A percentile compares a stretch with the other conserved stretches of the same genome.
phyloP scores from a whole-genome alignment of 2,329 filamentous ascomycete species.

The Pseudopyrenochaeta lycopersici region DNA sequence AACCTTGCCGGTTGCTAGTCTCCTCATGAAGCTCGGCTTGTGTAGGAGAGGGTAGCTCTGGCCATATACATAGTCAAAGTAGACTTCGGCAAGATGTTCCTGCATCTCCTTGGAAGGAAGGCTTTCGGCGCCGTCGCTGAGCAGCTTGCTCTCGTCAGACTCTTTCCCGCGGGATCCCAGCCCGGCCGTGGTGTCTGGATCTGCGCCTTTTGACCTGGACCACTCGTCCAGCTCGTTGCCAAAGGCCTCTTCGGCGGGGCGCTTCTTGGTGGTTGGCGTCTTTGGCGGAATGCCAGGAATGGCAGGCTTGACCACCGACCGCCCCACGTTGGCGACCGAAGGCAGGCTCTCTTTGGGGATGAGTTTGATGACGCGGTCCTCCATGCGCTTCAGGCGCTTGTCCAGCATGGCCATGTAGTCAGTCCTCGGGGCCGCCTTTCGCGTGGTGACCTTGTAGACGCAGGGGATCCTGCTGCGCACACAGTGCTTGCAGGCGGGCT shows the following conservation, averaged over 20 bases:
- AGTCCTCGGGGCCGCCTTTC: slow-evolving; percentile 91
- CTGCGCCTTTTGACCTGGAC: slow-evolving; percentile 68
- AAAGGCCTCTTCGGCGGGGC: slow-evolving; percentile 87
- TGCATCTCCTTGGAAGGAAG: slow-evolving; percentile 88
- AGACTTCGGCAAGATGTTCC: slow-evolving; percentile 91
- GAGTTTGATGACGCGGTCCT: slow-evolving; percentile 95
- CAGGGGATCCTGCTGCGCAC: slow-evolving; percentile 91
- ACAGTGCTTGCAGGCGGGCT: slow-evolving; percentile 97
- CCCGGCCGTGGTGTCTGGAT: slow-evolving; percentile 62
- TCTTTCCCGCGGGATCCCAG: slow-evolving; percentile 58
- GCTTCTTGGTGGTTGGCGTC: slow-evolving; percentile 73
- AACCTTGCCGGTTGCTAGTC: slow-evolving; percentile 78
- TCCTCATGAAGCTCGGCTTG: slow-evolving; percentile 96
- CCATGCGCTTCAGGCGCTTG: slow-evolving; percentile 94
- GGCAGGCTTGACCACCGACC: slow-evolving; percentile 85
- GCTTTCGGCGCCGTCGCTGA: slow-evolving; percentile 83
- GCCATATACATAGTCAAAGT: slow-evolving; percentile 95
- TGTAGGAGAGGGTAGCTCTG: slow-evolving; percentile 94
- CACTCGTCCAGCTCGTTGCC: slow-evolving; percentile 81
- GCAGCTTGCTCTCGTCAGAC: slow-evolving; percentile 76
- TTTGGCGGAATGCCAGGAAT: slow-evolving; percentile 67
- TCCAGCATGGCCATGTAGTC: slow-evolving; percentile 99
- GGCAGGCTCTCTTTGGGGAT: slow-evolving; percentile 87
- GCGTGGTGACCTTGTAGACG: slow-evolving; percentile 95
- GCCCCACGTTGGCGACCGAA: slow-evolving; percentile 71